Base-by-base conservation (phyloP, 2,329 filamentous ascomycete species). In the Penicillium sp. region DNA sequence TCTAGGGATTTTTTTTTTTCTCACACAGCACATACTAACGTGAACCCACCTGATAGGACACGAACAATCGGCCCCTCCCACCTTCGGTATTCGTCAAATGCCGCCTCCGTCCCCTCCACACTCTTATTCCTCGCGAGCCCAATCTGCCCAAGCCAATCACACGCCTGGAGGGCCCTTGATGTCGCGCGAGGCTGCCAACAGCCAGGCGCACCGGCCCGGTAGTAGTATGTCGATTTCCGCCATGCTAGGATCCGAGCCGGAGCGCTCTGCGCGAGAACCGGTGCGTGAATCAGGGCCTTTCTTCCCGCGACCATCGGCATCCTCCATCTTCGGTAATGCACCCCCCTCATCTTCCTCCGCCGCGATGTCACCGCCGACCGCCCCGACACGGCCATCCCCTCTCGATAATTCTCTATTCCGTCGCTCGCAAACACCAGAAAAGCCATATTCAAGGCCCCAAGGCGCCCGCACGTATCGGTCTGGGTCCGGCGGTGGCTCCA, bases 221-320 rank as follows among this genome's bases (percentile, higher is more conserved):
- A 83, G 83, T 66, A 86, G 84, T 73, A 89, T 90, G 86, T 88
- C 87, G 44, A 89, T 90, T 71, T 88, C 86, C n/a, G 86, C 86
- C 43, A 83, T 90, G 73, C 81, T 90, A 56, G 87, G 86, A 55
- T 78, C 77, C 11, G 80, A 82, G 62, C 65, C 79, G 44, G 73
- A 80, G 47, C 75, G 74, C 52, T 64, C 73, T 39, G 71, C 72
- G 69, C 79, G 80, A 71, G 77, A 78, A 57, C 71, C 70, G 51
- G 70, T 69, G 49, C 72, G 70, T 65, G 72, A 68, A 59, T 70
- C 72, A 48, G 71, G 71, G 49, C 73, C 78, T 47, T 77, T 83
- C 55, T 77, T 80, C 61, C 77, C 78, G 56, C 79, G 80, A 50
- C 73, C 75, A 39, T 69, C 75, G 21, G 62, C 62, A 45, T 66